Evolutionary conservation across 306 rosid genomes (phyloP), one percentile per base, ranked within the genome.

Genomic region (Astragalus glycyphyllos): DNA sequence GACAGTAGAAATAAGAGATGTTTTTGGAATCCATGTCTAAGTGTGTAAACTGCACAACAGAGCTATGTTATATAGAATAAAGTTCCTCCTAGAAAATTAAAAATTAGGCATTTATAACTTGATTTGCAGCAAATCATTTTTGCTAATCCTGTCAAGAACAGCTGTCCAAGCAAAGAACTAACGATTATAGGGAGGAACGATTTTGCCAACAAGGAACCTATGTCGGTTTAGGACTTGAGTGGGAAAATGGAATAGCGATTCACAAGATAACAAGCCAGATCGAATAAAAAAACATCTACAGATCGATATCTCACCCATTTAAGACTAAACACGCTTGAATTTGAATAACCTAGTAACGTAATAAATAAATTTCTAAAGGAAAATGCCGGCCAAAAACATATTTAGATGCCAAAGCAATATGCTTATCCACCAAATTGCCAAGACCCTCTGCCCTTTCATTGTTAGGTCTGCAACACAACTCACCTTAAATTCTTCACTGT

Each of bases 341-440:
- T 14, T 5, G 17, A 2, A 38, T 16, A 38, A 38, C 32, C 66
- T 60, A 60, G 15, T 38, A 12, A 5, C 48, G 38, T 40, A 40
- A 61, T 61, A 61, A 15, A 40, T 61, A 16, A 61, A 16, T 17
- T 62, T 62, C 51, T 17, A 62, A 17, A 41, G 50, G 44, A 41
- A 62, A 40, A 62, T 40, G 50, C 10, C 67, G 16, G 50, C 17
- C 69, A 23, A 42, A 48, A 4, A 48, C 23, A 14, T 14, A 14
- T 14, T 48, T 48, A 48, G 55, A 9, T 48, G 9, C 26, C 55
- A 48, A 51, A 63, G 69, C 38, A 42, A 63, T 44, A 63, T 26
- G 11, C 37, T 11, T 63, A 20, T 48, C 23, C 48, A 58, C 54
- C 49, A 71, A 34, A 59, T 14, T 44, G 57, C 58, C 60, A 35